Evolutionary conservation across 129 eudicot species (phyloP), one percentile per base, ranked within the genome.

Genomic region (Logfia minima): DNA sequence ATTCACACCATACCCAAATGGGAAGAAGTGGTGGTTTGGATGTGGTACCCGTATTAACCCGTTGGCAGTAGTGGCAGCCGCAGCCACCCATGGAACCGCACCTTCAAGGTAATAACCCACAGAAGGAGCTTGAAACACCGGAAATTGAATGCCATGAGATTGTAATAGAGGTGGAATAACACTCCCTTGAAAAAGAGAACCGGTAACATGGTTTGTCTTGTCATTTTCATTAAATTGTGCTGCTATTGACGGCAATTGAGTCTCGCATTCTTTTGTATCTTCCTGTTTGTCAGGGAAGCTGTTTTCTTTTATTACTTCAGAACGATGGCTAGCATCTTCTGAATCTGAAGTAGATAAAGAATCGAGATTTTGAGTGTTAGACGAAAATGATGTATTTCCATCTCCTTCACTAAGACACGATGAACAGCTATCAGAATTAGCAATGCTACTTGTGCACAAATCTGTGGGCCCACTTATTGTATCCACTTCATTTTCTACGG

Each of bases 321-420:
- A 87, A 76, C 79, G 85, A 37, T 84, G 88, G 74, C 81, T 83
- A 5, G 87, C 83, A 77, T 90, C 95, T 75, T 93, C 98, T 34
- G 95, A 93, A 82, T 93, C 95, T 6, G 97, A 90, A 11, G 86
- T 78, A 29, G 88, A 93, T 5, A 83, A 85, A 5, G 91, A 93
- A 62, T 87, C 92, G 0, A 84, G 79, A 78, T 87, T 90, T 69
- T 75, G 90, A 24, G 87, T 83, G 84, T 78, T 90, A 11, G 92
- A 86, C 18, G 85, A 85, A 39, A 81, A 84, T 6, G 85, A 86
- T 4, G 88, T 80, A 61, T 70, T 82, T 83, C 90, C 92, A 43
- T 92, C 98, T 75, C 92, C 96, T 86, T 92, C 96, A 63, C 94
- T 93, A 26, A 84, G 89, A 78, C 95, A 93, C 39, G 95, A 93